Evolutionary conservation across 148 eudicot species (phyloP).

Genomic region (Heliamphora exappendiculata): DNA sequence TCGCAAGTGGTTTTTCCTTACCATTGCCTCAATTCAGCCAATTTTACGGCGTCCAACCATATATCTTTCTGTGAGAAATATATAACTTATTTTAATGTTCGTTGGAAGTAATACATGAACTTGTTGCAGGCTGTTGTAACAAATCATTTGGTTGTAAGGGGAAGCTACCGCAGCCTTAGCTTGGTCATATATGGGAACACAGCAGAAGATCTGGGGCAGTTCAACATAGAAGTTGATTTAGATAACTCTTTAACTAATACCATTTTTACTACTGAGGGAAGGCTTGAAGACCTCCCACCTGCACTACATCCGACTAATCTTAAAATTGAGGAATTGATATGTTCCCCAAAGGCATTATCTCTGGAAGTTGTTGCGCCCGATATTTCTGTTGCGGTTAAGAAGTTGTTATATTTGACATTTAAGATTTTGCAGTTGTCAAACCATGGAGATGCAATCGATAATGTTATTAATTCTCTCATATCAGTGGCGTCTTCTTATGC

Average conservation of each 20-base stretch:
- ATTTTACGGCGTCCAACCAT: not conserved
- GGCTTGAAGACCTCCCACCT: conserved; percentile 86
- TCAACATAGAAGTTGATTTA: conserved; percentile 83
- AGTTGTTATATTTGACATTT: conserved; percentile 54
- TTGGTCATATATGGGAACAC: conserved; percentile 96
- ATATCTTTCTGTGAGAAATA: not conserved
- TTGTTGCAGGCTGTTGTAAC: conserved; percentile 86
- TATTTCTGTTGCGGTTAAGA: conserved; percentile 54
- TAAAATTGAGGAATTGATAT: conserved; percentile 52
- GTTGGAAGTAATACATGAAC: conserved; percentile 4
- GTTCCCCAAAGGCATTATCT: conserved; percentile 51
- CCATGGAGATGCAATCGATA: conserved; percentile 33
- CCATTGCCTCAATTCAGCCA: not conserved
- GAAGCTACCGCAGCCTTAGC: conserved; percentile 96
- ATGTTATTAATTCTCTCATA: conserved; percentile 42
- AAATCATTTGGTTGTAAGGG: conserved; percentile 90
- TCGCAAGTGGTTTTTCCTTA: not conserved
- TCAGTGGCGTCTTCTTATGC: conserved; percentile 58
- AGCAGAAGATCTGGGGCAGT: conserved; percentile 95
- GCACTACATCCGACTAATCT: conserved; percentile 45
- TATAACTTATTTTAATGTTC: not conserved
- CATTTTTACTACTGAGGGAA: conserved; percentile 64
- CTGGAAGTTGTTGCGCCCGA: conserved; percentile 37
- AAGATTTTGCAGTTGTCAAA: conserved; percentile 45
- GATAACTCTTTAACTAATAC: conserved; percentile 77